phyloP scores from a whole-genome alignment of 495 filamentous ascomycete genomes.

The Astrothelium subdiscretum region DNA sequence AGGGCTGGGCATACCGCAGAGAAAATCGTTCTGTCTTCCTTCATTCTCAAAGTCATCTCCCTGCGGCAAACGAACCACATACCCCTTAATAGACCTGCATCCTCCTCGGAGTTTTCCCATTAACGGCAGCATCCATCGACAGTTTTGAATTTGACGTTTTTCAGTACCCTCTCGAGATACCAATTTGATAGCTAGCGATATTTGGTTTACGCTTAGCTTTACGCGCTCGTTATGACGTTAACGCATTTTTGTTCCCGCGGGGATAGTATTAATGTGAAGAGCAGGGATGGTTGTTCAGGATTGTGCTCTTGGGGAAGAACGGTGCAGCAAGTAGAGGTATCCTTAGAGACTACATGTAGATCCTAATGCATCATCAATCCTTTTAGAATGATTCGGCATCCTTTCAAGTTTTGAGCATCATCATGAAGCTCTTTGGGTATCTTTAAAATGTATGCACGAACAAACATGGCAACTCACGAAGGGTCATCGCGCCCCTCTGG shows the following conservation, averaged over 20 bases:
- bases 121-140: too few species aligned
- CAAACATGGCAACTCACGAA: not conserved
- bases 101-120: not conserved
- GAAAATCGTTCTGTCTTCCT: conserved; percentile 26
- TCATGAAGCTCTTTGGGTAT: not conserved
- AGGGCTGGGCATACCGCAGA: conserved; percentile 71
- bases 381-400: not conserved
- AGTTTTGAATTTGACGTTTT: not conserved
- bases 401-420: not conserved
- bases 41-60: not conserved
- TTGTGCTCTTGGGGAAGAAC: not conserved
- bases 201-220: not conserved
- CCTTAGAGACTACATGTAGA: too few species aligned
- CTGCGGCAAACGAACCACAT: not conserved
- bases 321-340: not conserved
- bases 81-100: not conserved
- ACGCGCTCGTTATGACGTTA: not conserved
- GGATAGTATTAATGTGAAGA: not conserved
- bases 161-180: not conserved
- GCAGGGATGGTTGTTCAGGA: not conserved
- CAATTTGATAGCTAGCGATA: conserved; percentile 2
- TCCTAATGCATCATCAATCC: not conserved
- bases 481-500: not conserved
- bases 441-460: not conserved
- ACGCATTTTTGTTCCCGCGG: not conserved